Evolutionary conservation across 2,329 filamentous ascomycete genomes (phyloP).

Genomic region (Hymenoscyphus albidus): DNA sequence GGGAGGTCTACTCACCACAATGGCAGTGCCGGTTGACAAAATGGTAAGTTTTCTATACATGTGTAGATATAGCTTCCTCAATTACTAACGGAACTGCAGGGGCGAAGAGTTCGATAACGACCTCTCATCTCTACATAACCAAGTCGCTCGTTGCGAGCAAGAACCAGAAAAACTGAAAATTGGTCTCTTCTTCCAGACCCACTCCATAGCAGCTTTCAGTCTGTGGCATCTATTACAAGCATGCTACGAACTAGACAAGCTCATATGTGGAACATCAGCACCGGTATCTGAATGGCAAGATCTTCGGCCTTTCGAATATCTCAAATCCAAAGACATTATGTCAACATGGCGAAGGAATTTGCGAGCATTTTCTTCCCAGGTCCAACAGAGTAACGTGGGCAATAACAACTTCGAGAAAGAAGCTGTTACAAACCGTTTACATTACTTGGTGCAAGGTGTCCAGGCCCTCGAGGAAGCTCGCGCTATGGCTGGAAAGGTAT

Average conservation of each 20-base stretch:
- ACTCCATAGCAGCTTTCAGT: conserved; percentile 19
- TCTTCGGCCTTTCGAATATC: neutral
- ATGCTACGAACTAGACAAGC: conserved; percentile 17
- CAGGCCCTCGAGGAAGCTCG: neutral
- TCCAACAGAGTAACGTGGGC: neutral
- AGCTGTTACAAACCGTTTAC: neutral
- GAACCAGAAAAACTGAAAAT: conserved; percentile 11
- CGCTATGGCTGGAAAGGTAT: neutral
- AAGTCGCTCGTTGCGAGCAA: neutral
- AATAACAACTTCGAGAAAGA: neutral
- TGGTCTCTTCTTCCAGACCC: conserved; percentile 16
- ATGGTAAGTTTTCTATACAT: conserved; percentile 3
- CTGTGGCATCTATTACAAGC: conserved; percentile 20
- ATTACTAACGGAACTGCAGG: neutral
- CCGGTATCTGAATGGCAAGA: neutral
- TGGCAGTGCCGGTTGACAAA: conserved; percentile 11
- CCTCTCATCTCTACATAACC: neutral
- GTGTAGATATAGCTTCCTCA: neutral
- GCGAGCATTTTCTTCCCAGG: neutral
- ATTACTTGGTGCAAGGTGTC: neutral
- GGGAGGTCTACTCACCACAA: conserved; percentile 17
- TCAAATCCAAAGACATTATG: neutral
- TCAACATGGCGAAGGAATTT: neutral
- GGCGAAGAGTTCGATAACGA: neutral
- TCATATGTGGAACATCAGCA: conserved; percentile 7